A percentile compares a stretch with the other conserved stretches of the same genome.
phyloP scores from a whole-genome alignment of 495 filamentous ascomycete species.

The Lepidopterella palustris region DNA sequence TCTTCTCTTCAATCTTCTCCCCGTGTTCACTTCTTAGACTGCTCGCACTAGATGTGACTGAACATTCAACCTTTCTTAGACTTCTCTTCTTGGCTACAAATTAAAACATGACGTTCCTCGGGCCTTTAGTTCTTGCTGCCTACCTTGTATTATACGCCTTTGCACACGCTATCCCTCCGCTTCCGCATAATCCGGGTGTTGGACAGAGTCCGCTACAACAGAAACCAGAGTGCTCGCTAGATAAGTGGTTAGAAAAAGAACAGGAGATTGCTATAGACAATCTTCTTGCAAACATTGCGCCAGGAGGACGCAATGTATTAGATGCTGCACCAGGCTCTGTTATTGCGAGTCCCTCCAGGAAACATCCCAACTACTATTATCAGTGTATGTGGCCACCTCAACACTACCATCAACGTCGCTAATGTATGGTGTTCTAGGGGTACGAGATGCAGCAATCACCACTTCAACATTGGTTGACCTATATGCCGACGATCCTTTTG shows the following conservation, averaged over 20 bases:
- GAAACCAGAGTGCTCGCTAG: slow-evolving; percentile 17
- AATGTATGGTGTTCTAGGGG: slow-evolving; percentile 18
- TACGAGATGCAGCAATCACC: slow-evolving; percentile 35
- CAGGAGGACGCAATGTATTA: slow-evolving; percentile 25
- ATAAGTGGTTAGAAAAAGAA: slow-evolving; percentile 29
- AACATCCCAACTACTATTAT: slow-evolving; percentile 34
- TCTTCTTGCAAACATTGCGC: slow-evolving; percentile 32
- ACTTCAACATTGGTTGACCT: slow-evolving; percentile 29
- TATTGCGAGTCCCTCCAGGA: slow-evolving; percentile 31
- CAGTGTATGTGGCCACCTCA: slow-evolving; percentile 24
- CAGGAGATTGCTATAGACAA: slow-evolving; percentile 28
- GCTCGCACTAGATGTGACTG: slow-evolving; percentile 3
- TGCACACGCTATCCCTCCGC: slow-evolving; percentile 13
- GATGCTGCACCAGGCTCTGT: slow-evolving; percentile 26
- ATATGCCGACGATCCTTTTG: slow-evolving; percentile 25
- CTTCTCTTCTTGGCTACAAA: background rate
- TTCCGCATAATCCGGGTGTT: background rate
- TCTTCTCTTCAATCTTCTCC: background rate
- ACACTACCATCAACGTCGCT: background rate
- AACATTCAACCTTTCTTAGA: background rate
- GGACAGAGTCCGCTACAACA: slow-evolving; percentile 1
- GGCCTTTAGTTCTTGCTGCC: slow-evolving; percentile 14
- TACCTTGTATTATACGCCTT: slow-evolving; percentile 20
- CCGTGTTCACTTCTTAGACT: background rate
- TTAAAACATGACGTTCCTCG: slow-evolving; percentile 16